Evolutionary conservation across 805 yeast genomes (phyloP), one percentile per base, ranked within the genome.

Genomic region (Komagataella phaffii): DNA sequence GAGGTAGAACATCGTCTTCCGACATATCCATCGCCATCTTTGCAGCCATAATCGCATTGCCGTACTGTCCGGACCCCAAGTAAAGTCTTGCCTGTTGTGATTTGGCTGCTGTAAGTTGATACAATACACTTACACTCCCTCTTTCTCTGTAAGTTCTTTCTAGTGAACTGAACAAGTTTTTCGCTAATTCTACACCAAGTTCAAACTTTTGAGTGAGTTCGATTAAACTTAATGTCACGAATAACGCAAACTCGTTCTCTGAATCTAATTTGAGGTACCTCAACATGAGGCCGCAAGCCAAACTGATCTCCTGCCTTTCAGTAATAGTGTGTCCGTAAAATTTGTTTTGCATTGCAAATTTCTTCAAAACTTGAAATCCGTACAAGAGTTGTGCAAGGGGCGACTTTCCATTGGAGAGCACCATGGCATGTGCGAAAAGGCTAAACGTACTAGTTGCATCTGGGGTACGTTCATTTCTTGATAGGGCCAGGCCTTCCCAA

Each of bases 341-440:
- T 30, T 30, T 30, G 40, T 30, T 30, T 14, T 30, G 14, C 5
- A 30, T 5, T 30, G 40, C 12, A 10, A 8, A 64, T 55, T 74
- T 72, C 58, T 70, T 61, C 47, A 82, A 64, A 51, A 84, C 70
- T 48, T 77, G 75, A 48, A 76, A 64, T 0, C 91, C 95, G 64
- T 84, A 87, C 24, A 88, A 70, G 48, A 88, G 61, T 63, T 85
- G 88, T 0, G 93, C 81, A 45, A 80, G 64, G 21, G 84, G 79
- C 46, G 83, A 78, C 46, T 75, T 71, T 1, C 96, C 96, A 60
- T 83, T 83, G 1, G 96, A 80, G 49, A 91, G 67, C 10, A 81
- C 75, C 57, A 76, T 85, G 0, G 96, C 86, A 65, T 93, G 97
- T 1, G 86, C 83, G 59, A 82, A 82, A 49, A 86, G 63, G 12